Base-by-base conservation (phyloP, 345 rosid genomes). In the Brassica rapa region DNA sequence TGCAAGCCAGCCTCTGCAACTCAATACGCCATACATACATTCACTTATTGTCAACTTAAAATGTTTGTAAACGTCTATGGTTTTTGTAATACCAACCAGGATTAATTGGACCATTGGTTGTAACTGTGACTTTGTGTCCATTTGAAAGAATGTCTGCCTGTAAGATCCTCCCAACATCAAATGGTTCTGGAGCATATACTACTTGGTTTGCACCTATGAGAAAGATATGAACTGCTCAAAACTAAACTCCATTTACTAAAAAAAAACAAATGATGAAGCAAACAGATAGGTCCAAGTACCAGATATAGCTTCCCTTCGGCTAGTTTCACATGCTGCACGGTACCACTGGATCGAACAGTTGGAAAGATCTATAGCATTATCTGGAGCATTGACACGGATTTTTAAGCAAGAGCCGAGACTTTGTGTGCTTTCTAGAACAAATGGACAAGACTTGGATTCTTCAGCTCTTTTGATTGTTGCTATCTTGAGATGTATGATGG, bases 181-280 rank as follows among this genome's bases (percentile, higher is more conserved):
- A 85, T 35, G 99, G 98, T 75, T 96, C 99, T n/a, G 97, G 97
- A 74, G 99, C 97, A 85, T 96, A 96, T 30, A 84, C 66, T 3
- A 81, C 62, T 76, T 61, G 85, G 72, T 77, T 81, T 23, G 99
- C 97, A 83, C 96, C 99, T 95, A 77, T 23, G 37, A 81, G 23
- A 33, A 53, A 70, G 23, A 80, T 7, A 70, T 8, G n/a, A 70
- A 75, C 30, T 57, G 46, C 14, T 75, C 62, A 80, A 23, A 75
- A 56, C 80, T 21, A 39, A 14, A 63, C 19, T 55, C 63, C 33
- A 64, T 69, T n/a, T 16, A 65, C 43, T 14, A 5, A 33, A 51
- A 33, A 51, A 68, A 7, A 46, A 49, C 63, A 46, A 29, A 70
- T 23, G 57, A 7, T 70, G 46, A 69, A 65, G 46, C 71, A 74